Base-by-base conservation (phyloP, 768 basidiomycete species). In the Tulasnella calospora region DNA sequence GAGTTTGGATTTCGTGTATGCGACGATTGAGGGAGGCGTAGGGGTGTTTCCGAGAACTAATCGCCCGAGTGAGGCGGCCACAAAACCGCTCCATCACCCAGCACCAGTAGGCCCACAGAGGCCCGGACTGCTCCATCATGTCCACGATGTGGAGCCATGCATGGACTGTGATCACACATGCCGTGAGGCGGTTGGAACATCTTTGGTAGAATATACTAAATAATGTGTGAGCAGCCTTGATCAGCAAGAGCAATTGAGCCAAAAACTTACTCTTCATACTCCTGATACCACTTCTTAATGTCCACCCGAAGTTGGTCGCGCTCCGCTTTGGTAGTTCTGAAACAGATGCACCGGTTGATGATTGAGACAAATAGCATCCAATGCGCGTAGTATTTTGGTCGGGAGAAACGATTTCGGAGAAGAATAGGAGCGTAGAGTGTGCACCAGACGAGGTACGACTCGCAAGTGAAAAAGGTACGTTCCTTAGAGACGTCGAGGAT, bases 371-470 rank as follows among this genome's bases (percentile, higher is more conserved):
- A 44, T 1, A 3, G 71, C 6, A 9, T 36, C 19, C 33, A 38
- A 17, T 38, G 41, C 6, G 3, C 36, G 79, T 86, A 88, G 80
- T 87, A 88, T 3, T 73, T 73, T 19, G 81, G 27, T 0, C 81
- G 76, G 9, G 21, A 38, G 81, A 88, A 88, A 0, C 82, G 81
- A 13, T 82, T 47, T 2, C 76, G 76, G 6, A 88, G 84, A 6
- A 88, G 81, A 8, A 85, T 80, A 0, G 86, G 87, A 0, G 81
- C 86, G 12, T 88, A 71, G 71, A 84, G 86, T 17, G 83, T 80
- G 7, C 83, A 82, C 86, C 86, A 89, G 69, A 88, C 83, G 0
- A 83, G 83, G 79, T 83, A 85, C 30, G 81, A 82, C 61, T 88
- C 87, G 0, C 87, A 86, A 0, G 84, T 85, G 70, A 82, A 84